Conservation (phyloP, 345 rosid genomes). For the Eucalyptus dawsonii region DNA sequence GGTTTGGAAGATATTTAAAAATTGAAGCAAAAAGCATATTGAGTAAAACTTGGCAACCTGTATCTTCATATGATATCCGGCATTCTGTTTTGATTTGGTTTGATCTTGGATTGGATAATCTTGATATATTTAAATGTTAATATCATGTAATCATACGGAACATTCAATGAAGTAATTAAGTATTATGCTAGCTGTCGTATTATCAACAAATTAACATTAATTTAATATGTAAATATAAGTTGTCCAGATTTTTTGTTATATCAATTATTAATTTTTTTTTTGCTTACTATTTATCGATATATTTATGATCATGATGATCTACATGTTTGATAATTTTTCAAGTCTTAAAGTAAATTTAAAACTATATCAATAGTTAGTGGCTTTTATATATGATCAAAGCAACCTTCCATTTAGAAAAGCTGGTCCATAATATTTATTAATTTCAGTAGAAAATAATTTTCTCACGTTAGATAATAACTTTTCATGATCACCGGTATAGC, state of each 20-base stretch:
- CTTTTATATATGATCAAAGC: neutral
- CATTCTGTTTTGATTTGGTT: neutral
- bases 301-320: neutral
- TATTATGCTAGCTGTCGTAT: neutral
- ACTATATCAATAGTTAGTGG: neutral
- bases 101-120: neutral
- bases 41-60: neutral
- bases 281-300: neutral
- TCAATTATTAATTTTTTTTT: neutral
- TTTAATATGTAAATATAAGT: too few species aligned
- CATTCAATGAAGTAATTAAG: too few species aligned
- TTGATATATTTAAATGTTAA: too few species aligned
- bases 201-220: neutral
- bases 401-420: neutral
- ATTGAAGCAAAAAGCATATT: neutral
- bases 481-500: neutral
- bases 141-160: neutral
- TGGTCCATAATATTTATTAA: neutral
- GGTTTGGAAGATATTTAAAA: neutral
- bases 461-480: neutral
- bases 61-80: neutral
- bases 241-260: neutral
- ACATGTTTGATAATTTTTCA: neutral
- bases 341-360: neutral
- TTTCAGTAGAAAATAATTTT: neutral